Evolutionary conservation across 2,329 filamentous ascomycete genomes (phyloP).

Genomic region (Fonsecaea monophora): DNA sequence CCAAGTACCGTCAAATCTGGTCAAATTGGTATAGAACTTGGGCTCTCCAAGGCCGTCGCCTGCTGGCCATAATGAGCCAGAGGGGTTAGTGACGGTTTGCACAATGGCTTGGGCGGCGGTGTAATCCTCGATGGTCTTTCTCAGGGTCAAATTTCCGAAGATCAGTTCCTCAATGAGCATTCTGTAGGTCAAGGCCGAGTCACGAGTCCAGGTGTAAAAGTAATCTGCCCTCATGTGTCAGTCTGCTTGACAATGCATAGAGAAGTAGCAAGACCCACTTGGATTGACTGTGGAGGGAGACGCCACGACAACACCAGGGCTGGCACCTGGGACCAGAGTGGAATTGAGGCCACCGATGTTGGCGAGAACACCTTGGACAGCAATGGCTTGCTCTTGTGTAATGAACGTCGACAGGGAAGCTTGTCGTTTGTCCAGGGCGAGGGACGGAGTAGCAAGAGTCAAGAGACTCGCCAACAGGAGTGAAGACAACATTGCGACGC

Average conservation of each 20-base stretch:
- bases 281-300: slow-evolving; percentile 63
- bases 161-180: slow-evolving; percentile 72
- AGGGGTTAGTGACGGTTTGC: slow-evolving; percentile 72
- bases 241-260: background rate
- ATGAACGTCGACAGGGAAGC: slow-evolving; percentile 48
- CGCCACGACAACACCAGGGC: slow-evolving; percentile 61
- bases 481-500: slow-evolving; percentile 12
- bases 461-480: slow-evolving; percentile 9
- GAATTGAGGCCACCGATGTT: slow-evolving; percentile 63
- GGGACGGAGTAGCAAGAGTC: slow-evolving; percentile 14
- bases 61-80: slow-evolving; percentile 60
- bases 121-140: slow-evolving; percentile 70
- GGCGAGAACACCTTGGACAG: slow-evolving; percentile 61
- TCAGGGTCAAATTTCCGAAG: slow-evolving; percentile 64
- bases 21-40: slow-evolving; percentile 71
- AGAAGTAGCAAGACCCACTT: background rate
- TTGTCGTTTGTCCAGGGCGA: slow-evolving; percentile 29
- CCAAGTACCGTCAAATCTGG: slow-evolving; percentile 71
- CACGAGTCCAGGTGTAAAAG: slow-evolving; percentile 79
- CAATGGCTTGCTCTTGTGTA: slow-evolving; percentile 54
- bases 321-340: slow-evolving; percentile 56
- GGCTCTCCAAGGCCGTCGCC: slow-evolving; percentile 72
- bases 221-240: slow-evolving; percentile 52
- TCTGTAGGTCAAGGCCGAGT: slow-evolving; percentile 76
- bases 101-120: slow-evolving; percentile 69